Evolutionary conservation across 2,329 filamentous ascomycete genomes (phyloP).

Genomic region (Epichloe gansuensis): DNA sequence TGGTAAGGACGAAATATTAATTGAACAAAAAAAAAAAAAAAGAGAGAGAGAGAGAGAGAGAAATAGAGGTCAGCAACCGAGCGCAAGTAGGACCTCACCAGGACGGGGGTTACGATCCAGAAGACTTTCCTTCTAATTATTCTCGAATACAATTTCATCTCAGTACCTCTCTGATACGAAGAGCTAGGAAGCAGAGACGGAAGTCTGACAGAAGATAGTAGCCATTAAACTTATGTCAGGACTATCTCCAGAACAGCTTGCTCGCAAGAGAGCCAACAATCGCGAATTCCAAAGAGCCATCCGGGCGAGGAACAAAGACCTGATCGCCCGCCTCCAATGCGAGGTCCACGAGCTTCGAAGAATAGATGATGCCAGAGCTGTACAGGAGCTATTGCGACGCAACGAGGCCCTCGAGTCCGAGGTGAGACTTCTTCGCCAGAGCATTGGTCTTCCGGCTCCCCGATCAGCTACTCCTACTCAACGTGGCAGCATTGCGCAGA

Average conservation of each 20-base stretch:
- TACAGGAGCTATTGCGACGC: not conserved
- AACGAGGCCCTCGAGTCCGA: slow-evolving; percentile 1
- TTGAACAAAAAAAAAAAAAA: no score
- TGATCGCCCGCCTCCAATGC: not conserved
- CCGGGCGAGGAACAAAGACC: slow-evolving; percentile 1
- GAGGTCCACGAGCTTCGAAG: slow-evolving; percentile 2
- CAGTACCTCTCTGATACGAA: not conserved
- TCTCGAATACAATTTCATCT: no score
- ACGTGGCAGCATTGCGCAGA: not conserved
- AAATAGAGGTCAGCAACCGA: no score
- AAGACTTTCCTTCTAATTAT: no score
- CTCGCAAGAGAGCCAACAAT: slow-evolving; percentile 4
- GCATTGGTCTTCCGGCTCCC: not conserved
- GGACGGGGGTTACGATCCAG: no score
- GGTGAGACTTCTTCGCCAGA: not conserved
- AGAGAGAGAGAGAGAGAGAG: no score
- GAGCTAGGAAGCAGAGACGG: not conserved
- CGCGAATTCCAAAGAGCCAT: slow-evolving; percentile 3
- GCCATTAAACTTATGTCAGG: not conserved
- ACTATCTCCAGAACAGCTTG: slow-evolving; percentile 1
- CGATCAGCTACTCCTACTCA: not conserved
- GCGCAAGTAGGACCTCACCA: no score
- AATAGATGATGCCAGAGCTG: not conserved
- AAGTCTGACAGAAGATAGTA: not conserved
- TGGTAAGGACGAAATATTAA: not conserved